phyloP scores from a whole-genome alignment of 2,329 filamentous ascomycete species.

The Clonostachys chloroleuca region DNA sequence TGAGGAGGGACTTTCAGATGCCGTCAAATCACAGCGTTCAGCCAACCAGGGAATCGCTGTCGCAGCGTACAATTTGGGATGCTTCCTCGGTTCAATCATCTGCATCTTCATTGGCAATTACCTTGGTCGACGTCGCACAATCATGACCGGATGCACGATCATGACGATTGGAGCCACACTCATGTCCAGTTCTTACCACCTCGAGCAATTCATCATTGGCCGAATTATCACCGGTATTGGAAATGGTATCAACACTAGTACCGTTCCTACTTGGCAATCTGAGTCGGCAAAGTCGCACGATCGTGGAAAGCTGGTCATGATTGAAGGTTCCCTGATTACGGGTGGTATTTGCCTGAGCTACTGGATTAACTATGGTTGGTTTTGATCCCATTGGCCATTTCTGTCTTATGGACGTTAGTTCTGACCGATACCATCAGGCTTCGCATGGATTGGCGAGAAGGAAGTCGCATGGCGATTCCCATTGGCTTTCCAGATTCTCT shows the following conservation, averaged over 20 bases:
- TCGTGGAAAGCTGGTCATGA: slow-evolving; percentile 16
- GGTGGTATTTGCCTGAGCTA: slow-evolving; percentile 22
- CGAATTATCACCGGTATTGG: slow-evolving; percentile 28
- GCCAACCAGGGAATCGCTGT: slow-evolving; percentile 28
- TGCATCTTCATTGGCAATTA: slow-evolving; percentile 31
- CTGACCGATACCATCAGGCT: slow-evolving; percentile 5
- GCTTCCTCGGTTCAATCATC: slow-evolving; percentile 37
- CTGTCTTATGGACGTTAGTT: not conserved
- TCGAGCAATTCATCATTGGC: slow-evolving; percentile 17
- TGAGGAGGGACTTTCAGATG: slow-evolving; percentile 13
- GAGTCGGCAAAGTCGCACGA: slow-evolving; percentile 18
- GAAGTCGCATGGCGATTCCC: slow-evolving; percentile 23
- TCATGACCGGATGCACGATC: slow-evolving; percentile 11
- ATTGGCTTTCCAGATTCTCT: slow-evolving; percentile 20
- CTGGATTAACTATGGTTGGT: slow-evolving; percentile 20
- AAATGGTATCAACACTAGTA: not conserved
- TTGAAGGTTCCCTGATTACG: slow-evolving; percentile 17
- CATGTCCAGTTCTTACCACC: slow-evolving; percentile 5
- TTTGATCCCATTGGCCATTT: slow-evolving; percentile 17
- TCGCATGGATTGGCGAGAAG: slow-evolving; percentile 9
- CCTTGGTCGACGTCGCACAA: slow-evolving; percentile 34
- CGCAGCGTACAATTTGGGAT: slow-evolving; percentile 39
- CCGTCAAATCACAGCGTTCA: slow-evolving; percentile 12
- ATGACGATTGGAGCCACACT: slow-evolving; percentile 5
- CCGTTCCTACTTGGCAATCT: slow-evolving; percentile 20